Evolutionary conservation across 2,329 filamentous ascomycete species (phyloP), one percentile per base, ranked within the genome.

Genomic region (Fusarium illudens): DNA sequence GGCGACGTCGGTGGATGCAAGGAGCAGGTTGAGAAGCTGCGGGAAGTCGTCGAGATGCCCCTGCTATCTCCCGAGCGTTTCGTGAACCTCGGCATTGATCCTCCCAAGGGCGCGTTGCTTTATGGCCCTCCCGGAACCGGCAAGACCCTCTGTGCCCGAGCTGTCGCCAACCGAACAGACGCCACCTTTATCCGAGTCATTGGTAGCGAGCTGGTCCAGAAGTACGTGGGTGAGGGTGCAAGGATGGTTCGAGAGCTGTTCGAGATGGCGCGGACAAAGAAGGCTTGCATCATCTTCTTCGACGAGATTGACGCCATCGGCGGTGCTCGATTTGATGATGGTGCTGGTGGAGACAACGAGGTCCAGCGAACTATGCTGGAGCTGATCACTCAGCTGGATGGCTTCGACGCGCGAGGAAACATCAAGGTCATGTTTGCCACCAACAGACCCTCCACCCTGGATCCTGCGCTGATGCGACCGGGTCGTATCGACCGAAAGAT

Each of bases 401-500:
- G 95, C 67, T 98, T 98, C 84, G 95, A 98, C 77, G 92, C 94
- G 50, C 88, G 95, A 79, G 95, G 95, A 79, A 98, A 98, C 81
- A 98, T 98, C 86, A 98, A 98, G 83, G 95, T 98, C 81, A 98
- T 98, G 95, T 98, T 98, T 77, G 95, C 95, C 61, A 98, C 95
- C 78, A 98, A 98, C 86, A 87, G 95, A 79, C 95, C 95, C 4
- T 97, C 94, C 4, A 98, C 95, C 4, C 86, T 98, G 58, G 95
- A 98, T 77, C 95, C 95, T n/a, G 95, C 95, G 3, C 86, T 98
- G 69, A 97, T 98, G 94, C 88, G 95, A 83, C 95, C 95, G 11
- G 95, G 95, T 30, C 94, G 95, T 87, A 98, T 98, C 76, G 95
- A 98, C 80, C 89, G 96, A 76, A 99, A 99, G 87, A 99, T 99